Evolutionary conservation across 495 filamentous ascomycete species (phyloP).

Genomic region (Penicillium flavigenum): DNA sequence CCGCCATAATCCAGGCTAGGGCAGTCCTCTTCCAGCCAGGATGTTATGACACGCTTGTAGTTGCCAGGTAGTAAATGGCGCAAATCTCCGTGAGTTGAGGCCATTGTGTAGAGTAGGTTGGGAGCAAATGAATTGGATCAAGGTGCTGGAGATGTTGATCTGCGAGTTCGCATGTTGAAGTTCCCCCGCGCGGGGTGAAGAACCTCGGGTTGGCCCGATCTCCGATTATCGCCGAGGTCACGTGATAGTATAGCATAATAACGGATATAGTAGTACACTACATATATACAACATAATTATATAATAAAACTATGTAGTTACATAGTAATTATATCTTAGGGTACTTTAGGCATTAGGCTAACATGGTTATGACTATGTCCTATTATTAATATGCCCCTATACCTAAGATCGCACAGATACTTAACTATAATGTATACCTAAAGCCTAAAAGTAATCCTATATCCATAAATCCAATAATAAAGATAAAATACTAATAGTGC

Average conservation of each 20-base stretch:
- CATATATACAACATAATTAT: no score
- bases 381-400: not conserved
- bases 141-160: constrained; percentile 10
- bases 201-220: constrained; percentile 5
- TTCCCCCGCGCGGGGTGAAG: constrained; percentile 24
- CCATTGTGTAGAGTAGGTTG: constrained; percentile 37
- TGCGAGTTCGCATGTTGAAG: constrained; percentile 4
- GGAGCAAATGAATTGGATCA: not conserved
- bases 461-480: not conserved
- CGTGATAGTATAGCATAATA: not conserved
- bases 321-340: no score
- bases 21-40: constrained; percentile 93
- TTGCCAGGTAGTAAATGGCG: constrained; percentile 79
- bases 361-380: not conserved
- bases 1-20: constrained; percentile 96
- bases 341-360: no score
- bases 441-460: not conserved
- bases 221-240: constrained; percentile 1
- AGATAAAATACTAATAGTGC: not conserved
- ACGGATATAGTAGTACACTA: no score
- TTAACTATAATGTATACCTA: not conserved
- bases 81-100: constrained; percentile 67
- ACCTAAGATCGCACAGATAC: no score
- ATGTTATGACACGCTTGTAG: constrained; percentile 75
- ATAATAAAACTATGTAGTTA: no score